These are phyloP conservation scores for Vanrija humicola DNA, from an alignment of 1,284 basidiomycete species.

Conservation along the genomic window DNA sequence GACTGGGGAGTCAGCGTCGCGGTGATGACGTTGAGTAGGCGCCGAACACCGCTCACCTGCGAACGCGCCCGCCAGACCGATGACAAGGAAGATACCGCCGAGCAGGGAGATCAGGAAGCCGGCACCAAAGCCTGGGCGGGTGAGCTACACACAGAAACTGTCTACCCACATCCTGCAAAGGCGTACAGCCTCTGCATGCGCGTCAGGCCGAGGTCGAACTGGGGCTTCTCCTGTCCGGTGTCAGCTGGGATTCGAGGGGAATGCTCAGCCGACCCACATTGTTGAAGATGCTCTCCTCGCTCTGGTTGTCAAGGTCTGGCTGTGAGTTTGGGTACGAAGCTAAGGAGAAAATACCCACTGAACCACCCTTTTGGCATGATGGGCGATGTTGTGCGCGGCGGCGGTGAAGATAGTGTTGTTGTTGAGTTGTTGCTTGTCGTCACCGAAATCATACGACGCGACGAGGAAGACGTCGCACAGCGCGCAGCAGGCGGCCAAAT, in stretches of 20 bases:
- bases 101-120: constrained; percentile 71
- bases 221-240: constrained; percentile 57
- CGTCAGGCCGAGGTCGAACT: constrained; percentile 74
- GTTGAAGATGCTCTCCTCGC: too few relatives aligned
- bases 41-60: constrained; percentile 56
- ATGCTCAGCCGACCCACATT: background rate
- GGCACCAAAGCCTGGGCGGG: constrained; percentile 53
- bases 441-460: too few relatives aligned
- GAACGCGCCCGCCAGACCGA: constrained; percentile 68
- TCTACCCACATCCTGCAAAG: constrained; percentile 67
- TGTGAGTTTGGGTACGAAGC: background rate
- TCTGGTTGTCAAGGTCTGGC: constrained; percentile 11
- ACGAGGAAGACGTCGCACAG: too few relatives aligned
- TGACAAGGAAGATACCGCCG: constrained; percentile 71
- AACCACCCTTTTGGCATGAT: constrained; percentile 25
- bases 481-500: too few relatives aligned
- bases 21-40: background rate
- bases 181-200: constrained; percentile 76
- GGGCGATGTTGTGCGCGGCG: background rate
- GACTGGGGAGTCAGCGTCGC: constrained; percentile 51
- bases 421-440: too few relatives aligned
- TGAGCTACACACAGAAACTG: background rate
- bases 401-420: background rate
- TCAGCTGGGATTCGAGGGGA: background rate
- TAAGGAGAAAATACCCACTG: constrained; percentile 26